These are phyloP conservation scores for Gloeopeniophorella convolvens DNA, from an alignment of 768 basidiomycete species.

Conservation along the genomic window DNA sequence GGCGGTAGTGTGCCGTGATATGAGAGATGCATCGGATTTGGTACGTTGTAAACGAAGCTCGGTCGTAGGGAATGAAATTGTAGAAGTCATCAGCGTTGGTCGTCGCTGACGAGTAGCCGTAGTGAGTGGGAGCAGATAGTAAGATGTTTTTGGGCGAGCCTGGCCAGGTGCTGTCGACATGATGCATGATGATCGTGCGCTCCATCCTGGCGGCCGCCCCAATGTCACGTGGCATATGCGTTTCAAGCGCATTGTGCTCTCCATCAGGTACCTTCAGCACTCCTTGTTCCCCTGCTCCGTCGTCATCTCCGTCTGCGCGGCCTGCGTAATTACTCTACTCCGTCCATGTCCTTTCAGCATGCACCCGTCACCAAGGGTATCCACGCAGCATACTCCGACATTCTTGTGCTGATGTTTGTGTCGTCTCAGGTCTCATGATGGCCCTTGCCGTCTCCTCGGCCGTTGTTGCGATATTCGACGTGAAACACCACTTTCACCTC, in stretches of 20 bases:
- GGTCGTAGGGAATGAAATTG: slow-evolving; percentile 18
- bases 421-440: slow-evolving; percentile 86
- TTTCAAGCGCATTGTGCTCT: background rate
- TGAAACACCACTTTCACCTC: slow-evolving; percentile 85
- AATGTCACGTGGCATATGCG: slow-evolving; percentile 14
- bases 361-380: slow-evolving; percentile 79
- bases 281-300: background rate
- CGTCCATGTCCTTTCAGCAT: slow-evolving; percentile 71
- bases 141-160: background rate
- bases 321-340: background rate
- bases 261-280: background rate
- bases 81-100: slow-evolving; percentile 25
- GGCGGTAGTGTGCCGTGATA: slow-evolving; percentile 48
- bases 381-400: background rate
- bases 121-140: slow-evolving; percentile 20
- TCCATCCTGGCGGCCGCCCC: background rate
- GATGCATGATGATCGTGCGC: too few relatives aligned
- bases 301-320: background rate
- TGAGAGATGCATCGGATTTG: slow-evolving; percentile 20
- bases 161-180: background rate
- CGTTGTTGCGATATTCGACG: slow-evolving; percentile 68
- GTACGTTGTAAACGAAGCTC: slow-evolving; percentile 6
- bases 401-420: too few relatives aligned
- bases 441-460: slow-evolving; percentile 66
- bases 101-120: slow-evolving; percentile 29